Evolutionary conservation across 495 filamentous ascomycete genomes (phyloP), one percentile per base, ranked within the genome.

Genomic region (Tetracladium setigerum): DNA sequence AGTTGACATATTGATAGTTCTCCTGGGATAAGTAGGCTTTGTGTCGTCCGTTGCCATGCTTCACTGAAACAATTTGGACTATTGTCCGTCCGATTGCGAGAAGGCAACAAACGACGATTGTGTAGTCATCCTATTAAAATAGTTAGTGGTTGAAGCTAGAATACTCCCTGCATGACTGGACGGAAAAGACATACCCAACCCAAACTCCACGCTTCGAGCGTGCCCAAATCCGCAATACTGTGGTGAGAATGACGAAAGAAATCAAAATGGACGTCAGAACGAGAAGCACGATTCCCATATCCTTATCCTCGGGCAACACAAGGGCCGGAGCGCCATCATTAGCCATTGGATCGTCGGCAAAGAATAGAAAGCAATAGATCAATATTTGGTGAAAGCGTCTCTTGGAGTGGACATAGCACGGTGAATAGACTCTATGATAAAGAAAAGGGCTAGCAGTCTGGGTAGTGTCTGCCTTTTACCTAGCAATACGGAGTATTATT

Each of bases 31-130:
- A 41, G 34, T 56, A 64, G 49, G 44, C 47, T 2, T 47, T 47
- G 44, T 60, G 61, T 16, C 56, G 31, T 0, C 58, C 58, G 24
- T 59, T 59, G 33, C 55, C 57, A 35, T 62, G 42, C 13, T 42
- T 11, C 1, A 51, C 40, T 11, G 47, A 42, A 5, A 27, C 47
- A 9, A 58, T 49, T 30, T 57, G 41, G 10, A 51, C 36, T 9
- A 27, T 27, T 27, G 22, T 27, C 22, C 22, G 22, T 38, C 50
- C 15, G 46, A 32, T 22, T 52, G 57, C 0, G 41, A 39, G 15
- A 50, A 32, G 16, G 51, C 46, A 10, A 57, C 22, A 2, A 10
- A 57, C 5, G n/a, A 45, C 5, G 16, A 59, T 59, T 11, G 54
- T 52, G 35, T 52, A 57, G 54, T 60, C 57, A 44, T 60, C 57